Evolutionary conservation across 148 eudicot species (phyloP).

Genomic region (Rhododendron ferrugineum): DNA sequence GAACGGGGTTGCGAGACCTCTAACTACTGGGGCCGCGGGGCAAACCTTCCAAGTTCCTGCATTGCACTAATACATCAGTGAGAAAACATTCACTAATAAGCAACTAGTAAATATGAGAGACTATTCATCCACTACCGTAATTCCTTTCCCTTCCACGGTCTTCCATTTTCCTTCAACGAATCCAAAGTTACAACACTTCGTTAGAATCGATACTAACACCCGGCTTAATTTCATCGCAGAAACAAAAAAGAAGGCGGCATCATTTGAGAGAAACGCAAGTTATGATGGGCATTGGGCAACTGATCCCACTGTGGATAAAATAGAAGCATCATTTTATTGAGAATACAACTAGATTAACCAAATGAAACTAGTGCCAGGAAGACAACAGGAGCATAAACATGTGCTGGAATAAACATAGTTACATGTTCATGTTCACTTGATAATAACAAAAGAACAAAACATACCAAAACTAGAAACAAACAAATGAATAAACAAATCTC

Average conservation of each 20-base stretch:
- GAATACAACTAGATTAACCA: neutral
- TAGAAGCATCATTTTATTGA: neutral
- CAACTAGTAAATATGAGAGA: no score
- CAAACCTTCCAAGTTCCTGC: neutral
- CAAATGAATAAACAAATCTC: conserved; percentile 33
- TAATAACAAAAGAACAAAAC: neutral
- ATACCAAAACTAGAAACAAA: conserved; percentile 9
- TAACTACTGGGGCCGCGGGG: no score
- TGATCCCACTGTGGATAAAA: neutral
- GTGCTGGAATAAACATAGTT: neutral
- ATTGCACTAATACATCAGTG: neutral
- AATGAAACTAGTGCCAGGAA: neutral
- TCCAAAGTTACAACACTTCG: neutral
- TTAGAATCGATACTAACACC: neutral
- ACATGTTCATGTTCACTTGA: conserved; percentile 7
- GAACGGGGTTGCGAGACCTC: no score
- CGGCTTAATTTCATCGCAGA: neutral
- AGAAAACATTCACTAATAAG: neutral
- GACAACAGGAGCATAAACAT: neutral
- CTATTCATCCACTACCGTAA: no score
- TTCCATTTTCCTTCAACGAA: neutral
- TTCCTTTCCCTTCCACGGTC: no score
- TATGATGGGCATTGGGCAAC: neutral
- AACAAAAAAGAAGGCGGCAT: no score
- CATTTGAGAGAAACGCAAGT: neutral